These are phyloP conservation scores for Colletotrichum spinosum DNA, from an alignment of 2,329 filamentous ascomycete species.

Conservation along the genomic window DNA sequence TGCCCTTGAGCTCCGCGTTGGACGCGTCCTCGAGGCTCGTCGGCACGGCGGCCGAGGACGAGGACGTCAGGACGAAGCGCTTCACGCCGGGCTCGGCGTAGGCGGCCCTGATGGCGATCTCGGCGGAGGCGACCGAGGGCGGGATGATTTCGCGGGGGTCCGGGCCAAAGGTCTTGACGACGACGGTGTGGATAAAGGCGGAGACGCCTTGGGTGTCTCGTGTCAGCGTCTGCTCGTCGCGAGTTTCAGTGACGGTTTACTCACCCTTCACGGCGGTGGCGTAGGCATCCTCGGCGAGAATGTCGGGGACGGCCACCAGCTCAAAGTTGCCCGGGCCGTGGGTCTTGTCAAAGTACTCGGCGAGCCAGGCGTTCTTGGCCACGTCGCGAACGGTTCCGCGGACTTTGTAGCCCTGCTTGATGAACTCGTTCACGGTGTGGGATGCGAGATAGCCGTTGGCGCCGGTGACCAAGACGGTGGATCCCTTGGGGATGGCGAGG, in stretches of 20 bases:
- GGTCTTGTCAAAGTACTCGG: slow-evolving; percentile 44
- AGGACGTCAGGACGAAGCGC: slow-evolving; percentile 55
- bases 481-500: slow-evolving; percentile 42
- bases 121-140: slow-evolving; percentile 42
- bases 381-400: slow-evolving; percentile 55
- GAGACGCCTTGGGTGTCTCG: slow-evolving; percentile 20
- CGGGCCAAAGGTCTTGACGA: slow-evolving; percentile 46
- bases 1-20: slow-evolving; percentile 31
- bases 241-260: background rate
- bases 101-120: slow-evolving; percentile 49
- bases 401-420: slow-evolving; percentile 54
- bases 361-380: slow-evolving; percentile 48
- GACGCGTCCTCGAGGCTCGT: slow-evolving; percentile 2
- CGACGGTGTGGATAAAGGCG: slow-evolving; percentile 53
- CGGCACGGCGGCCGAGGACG: slow-evolving; percentile 41
- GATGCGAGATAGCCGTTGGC: slow-evolving; percentile 55
- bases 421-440: slow-evolving; percentile 52
- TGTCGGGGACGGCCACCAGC: slow-evolving; percentile 48
- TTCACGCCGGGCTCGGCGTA: slow-evolving; percentile 48
- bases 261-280: slow-evolving; percentile 44
- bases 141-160: slow-evolving; percentile 56
- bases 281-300: slow-evolving; percentile 43
- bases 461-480: slow-evolving; percentile 54
- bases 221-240: too few relatives aligned
- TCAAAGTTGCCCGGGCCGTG: slow-evolving; percentile 50